Evolutionary conservation across 2,329 filamentous ascomycete genomes (phyloP).

Genomic region (Nothophaeocryptopus gaeumannii): DNA sequence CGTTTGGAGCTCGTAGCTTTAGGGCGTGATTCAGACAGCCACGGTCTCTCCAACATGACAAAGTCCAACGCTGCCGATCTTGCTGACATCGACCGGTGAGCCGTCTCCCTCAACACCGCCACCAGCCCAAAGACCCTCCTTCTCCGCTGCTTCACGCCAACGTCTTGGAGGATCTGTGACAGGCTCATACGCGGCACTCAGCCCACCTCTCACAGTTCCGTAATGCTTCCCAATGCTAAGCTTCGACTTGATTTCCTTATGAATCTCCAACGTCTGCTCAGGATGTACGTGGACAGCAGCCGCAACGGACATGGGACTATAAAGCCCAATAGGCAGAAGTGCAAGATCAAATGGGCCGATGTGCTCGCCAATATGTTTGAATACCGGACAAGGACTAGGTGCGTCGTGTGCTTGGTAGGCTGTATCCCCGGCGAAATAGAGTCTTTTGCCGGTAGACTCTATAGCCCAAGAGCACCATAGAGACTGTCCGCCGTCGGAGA

Average conservation of each 20-base stretch:
- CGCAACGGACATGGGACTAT: constrained; percentile 45
- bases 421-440: constrained; percentile 52
- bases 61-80: constrained; percentile 36
- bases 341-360: constrained; percentile 52
- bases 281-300: constrained; percentile 48
- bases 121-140: constrained; percentile 36
- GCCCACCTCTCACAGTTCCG: constrained; percentile 47
- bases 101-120: constrained; percentile 32
- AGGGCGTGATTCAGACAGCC: constrained; percentile 30
- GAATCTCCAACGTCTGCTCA: constrained; percentile 49
- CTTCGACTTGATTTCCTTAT: constrained; percentile 47
- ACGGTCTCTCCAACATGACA: constrained; percentile 51
- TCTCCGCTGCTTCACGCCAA: constrained; percentile 46
- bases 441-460: constrained; percentile 34
- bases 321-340: constrained; percentile 50
- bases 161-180: constrained; percentile 47
- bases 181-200: constrained; percentile 49
- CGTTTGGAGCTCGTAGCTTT: background rate
- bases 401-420: constrained; percentile 44
- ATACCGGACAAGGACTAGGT: constrained; percentile 47
- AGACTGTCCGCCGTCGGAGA: constrained; percentile 40
- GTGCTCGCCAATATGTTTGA: constrained; percentile 46
- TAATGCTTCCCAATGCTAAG: constrained; percentile 54
- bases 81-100: constrained; percentile 35
- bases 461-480: constrained; percentile 52